Base-by-base conservation (phyloP, 208 protist genomes). In the Wallacemonas sp. region DNA sequence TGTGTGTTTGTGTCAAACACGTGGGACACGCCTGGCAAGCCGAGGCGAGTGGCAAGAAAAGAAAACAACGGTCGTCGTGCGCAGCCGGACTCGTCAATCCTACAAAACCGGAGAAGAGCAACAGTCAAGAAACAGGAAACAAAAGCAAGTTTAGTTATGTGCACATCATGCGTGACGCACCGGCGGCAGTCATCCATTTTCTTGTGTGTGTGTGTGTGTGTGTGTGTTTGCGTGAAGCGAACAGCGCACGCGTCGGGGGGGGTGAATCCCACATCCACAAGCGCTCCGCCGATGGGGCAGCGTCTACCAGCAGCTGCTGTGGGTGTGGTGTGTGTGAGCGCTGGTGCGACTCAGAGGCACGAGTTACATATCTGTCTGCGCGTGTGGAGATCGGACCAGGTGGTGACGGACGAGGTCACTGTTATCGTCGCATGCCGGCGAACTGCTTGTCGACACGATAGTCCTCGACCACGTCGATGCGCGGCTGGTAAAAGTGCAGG, bases 401-500 rank as follows among this genome's bases (percentile, higher is more conserved):
- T 3, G 26, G 1, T 6, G 32, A 63, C 57, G 32, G 37, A 37
- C 36, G 2, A 36, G 27, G 37, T 42, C 38, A 26, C 1, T 1
- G 26, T 60, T 52, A 70, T 21, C 41, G 39, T 21, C 29, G 38
- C 36, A 71, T 29, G 4, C 48, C 29, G n/a, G 59, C 37, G 30
- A 66, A 57, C 29, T 57, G 26, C 50, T 52, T 41, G 46, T 53
- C 52, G 54, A 44, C 27, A 30, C 58, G 57, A 64, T 83, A 82
- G 59, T 86, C 83, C 69, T 68, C 44, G 17, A 86, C 70, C 1
- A 82, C 71, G 41, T 58, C 45, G 42, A 55, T 45, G 42, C 52
- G 41, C 3, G 83, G 76, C 22, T 62, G 58, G 58, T 86, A 85
- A 19, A 99, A 63, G 61, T 99, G 97, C n/a, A 99, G 41, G 27